A percentile compares a stretch with the other conserved stretches of the same genome.
These are phyloP conservation scores for Beauveria caledonica DNA, from an alignment of 2,329 filamentous ascomycete species.

Conservation along the genomic window DNA sequence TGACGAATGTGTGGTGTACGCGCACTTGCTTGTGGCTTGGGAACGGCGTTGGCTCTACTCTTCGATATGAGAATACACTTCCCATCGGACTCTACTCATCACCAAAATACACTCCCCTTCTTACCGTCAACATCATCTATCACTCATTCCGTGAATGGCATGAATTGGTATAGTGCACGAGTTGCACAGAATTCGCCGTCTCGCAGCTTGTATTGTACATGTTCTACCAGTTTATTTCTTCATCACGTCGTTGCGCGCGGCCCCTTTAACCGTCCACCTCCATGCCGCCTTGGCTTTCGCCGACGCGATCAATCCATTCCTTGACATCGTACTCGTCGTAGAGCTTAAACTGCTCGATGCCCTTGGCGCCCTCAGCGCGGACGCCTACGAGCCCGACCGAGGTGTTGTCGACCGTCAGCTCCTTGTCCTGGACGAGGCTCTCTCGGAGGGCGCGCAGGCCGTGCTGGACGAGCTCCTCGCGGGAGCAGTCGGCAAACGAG, in stretches of 20 bases:
- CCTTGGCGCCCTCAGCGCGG: constrained; percentile 42
- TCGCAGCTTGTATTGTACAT: constrained; percentile 28
- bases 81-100: not conserved
- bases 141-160: not conserved
- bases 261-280: constrained; percentile 27
- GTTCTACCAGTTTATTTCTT: constrained; percentile 22
- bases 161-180: constrained; percentile 5
- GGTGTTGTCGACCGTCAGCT: constrained; percentile 94
- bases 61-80: not conserved
- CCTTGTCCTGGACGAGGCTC: constrained; percentile 92
- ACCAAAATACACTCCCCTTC: not conserved
- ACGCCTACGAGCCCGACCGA: constrained; percentile 78
- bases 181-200: constrained; percentile 16
- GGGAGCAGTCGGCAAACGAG: constrained; percentile 63
- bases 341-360: constrained; percentile 74
- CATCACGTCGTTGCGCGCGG: constrained; percentile 13
- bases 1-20: not conserved
- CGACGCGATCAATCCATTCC: constrained; percentile 72
- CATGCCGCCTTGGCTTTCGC: constrained; percentile 39
- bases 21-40: not conserved
- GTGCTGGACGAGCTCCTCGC: constrained; percentile 85
- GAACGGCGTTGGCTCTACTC: not conserved
- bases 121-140: not conserved
- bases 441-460: constrained; percentile 89
- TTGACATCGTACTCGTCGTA: constrained; percentile 84